Evolutionary conservation across 352 stramenopile genomes (phyloP).

Genomic region (Pythium graminicola): DNA sequence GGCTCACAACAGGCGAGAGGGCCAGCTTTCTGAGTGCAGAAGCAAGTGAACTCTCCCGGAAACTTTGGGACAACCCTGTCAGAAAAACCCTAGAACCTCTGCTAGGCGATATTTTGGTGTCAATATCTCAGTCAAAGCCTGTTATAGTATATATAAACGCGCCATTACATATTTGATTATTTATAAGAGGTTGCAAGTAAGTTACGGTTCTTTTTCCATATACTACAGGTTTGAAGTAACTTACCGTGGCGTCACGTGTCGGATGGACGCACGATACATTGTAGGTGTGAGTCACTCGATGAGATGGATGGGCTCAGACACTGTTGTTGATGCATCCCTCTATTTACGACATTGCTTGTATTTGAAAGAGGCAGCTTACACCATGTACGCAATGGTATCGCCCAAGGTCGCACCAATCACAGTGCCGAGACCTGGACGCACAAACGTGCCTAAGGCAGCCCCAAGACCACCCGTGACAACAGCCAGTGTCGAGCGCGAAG

Average conservation of each 20-base stretch:
- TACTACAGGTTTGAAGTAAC: background rate
- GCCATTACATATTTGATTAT: background rate
- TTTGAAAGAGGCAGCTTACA: slow-evolving; percentile 28
- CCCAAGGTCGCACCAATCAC: slow-evolving; percentile 70
- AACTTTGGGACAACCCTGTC: slow-evolving; percentile 7
- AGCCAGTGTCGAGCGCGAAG: slow-evolving; percentile 49
- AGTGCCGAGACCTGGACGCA: slow-evolving; percentile 70
- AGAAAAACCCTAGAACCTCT: slow-evolving; percentile 1
- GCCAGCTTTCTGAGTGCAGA: slow-evolving; percentile 1
- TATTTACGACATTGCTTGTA: no score
- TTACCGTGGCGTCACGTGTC: background rate
- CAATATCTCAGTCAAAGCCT: no score
- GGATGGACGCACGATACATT: background rate
- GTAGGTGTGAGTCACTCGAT: background rate
- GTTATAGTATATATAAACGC: no score
- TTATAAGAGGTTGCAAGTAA: background rate
- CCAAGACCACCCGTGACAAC: slow-evolving; percentile 65
- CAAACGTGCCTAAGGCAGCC: slow-evolving; percentile 57
- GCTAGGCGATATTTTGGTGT: background rate
- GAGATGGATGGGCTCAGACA: no score
- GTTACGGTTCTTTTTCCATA: no score
- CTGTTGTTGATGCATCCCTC: no score
- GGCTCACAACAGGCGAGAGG: background rate
- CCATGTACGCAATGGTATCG: slow-evolving; percentile 73
- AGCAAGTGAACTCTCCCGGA: slow-evolving; percentile 1